phyloP scores from a whole-genome alignment of 2,329 filamentous ascomycete genomes.

The Incumbomyces lentus region DNA sequence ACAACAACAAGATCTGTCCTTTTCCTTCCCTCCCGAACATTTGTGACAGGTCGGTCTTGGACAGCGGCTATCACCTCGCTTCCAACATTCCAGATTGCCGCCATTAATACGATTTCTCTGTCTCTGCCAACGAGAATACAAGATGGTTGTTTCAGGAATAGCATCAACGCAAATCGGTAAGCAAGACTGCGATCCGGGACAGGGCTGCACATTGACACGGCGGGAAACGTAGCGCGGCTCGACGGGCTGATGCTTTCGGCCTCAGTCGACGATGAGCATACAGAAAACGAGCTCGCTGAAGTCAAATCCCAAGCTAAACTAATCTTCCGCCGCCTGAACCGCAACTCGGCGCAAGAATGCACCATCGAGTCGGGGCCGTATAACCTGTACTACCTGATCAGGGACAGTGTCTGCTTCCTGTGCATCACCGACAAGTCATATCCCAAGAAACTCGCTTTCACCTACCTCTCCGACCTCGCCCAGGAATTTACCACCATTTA shows the following conservation, averaged over 20 bases:
- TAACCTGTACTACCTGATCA: constrained; percentile 79
- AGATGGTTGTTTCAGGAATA: constrained; percentile 8
- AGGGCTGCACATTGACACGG: neutral
- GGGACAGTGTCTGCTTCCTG: constrained; percentile 75
- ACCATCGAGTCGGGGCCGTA: constrained; percentile 78
- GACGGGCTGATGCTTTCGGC: constrained; percentile 81
- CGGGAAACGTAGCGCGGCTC: constrained; percentile 1
- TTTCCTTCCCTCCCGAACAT: too few species aligned
- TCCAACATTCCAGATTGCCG: too few species aligned
- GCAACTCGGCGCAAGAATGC: constrained; percentile 81
- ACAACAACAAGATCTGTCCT: too few species aligned
- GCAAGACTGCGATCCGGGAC: too few species aligned
- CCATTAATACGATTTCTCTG: too few species aligned
- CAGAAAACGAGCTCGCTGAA: constrained; percentile 67
- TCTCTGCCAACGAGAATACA: too few species aligned
- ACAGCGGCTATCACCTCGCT: too few species aligned
- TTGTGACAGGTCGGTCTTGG: too few species aligned
- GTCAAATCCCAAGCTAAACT: constrained; percentile 87
- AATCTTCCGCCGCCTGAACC: constrained; percentile 76
- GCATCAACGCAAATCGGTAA: constrained; percentile 7
- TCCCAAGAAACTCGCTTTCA: constrained; percentile 96
- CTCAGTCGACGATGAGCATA: constrained; percentile 78
- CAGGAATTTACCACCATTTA: constrained; percentile 87
- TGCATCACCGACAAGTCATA: constrained; percentile 90
- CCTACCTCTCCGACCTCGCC: constrained; percentile 86